These are phyloP conservation scores for Symbiodinium pilosum DNA, from an alignment of 73 alveolate genomes.

Conservation along the genomic window DNA sequence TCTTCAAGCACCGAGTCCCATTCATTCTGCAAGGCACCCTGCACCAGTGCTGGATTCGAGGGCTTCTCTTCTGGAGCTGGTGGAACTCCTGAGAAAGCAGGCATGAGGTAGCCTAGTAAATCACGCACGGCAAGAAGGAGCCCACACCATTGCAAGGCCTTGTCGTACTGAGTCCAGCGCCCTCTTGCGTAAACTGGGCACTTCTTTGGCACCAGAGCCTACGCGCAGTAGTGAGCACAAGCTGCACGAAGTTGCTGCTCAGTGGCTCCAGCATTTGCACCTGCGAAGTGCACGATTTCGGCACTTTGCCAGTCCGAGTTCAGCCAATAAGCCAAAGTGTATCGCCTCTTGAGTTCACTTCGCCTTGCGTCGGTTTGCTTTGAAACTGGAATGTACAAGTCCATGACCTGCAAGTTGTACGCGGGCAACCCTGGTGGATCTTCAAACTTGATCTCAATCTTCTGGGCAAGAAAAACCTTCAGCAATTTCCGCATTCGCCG, in stretches of 20 bases:
- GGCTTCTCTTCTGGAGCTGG: background rate
- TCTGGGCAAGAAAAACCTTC: background rate
- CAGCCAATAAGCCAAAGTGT: background rate
- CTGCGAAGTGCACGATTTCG: background rate
- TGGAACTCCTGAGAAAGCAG: background rate
- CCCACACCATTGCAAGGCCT: background rate
- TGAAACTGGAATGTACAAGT: background rate
- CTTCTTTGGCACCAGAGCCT: background rate
- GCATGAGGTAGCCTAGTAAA: background rate
- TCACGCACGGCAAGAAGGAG: background rate
- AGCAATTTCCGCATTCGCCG: background rate
- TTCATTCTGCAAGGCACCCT: background rate
- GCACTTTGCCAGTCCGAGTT: background rate
- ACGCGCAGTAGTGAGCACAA: background rate
- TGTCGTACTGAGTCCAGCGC: conserved; percentile 23
- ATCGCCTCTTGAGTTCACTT: background rate
- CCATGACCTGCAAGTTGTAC: background rate
- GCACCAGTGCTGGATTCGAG: background rate
- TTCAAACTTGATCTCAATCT: background rate
- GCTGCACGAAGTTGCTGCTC: background rate
- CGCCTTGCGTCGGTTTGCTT: background rate
- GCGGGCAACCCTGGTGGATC: background rate
- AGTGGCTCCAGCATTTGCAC: background rate
- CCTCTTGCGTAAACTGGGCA: conserved; percentile 6
- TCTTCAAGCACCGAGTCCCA: background rate